Conservation (phyloP, 2,329 filamentous ascomycete genomes). For the Helotiales sp. region DNA sequence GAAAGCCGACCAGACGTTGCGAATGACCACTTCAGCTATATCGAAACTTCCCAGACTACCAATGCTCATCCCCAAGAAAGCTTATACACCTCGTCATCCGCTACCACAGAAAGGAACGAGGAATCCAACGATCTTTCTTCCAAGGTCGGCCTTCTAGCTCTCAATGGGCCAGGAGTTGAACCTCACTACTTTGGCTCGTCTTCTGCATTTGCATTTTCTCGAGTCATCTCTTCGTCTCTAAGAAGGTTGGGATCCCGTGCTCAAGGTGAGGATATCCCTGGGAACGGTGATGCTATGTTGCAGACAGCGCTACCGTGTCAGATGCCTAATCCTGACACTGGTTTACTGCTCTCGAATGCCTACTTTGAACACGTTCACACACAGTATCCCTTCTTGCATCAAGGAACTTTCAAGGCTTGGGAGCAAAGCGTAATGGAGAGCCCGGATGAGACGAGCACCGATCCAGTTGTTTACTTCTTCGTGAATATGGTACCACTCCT, state of each 20-base stretch:
- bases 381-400: background rate
- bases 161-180: conserved; percentile 37
- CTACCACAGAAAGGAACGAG: background rate
- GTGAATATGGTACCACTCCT: background rate
- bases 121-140: conserved; percentile 24
- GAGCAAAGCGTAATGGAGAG: background rate
- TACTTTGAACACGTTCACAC: background rate
- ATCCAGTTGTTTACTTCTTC: background rate
- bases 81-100: background rate
- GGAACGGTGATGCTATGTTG: background rate
- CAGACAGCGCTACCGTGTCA: background rate
- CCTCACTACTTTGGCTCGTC: conserved; percentile 41
- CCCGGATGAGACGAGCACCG: background rate
- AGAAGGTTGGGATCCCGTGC: background rate
- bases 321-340: background rate
- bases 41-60: background rate
- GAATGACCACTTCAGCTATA: background rate
- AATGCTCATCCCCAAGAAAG: background rate
- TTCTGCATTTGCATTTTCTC: conserved; percentile 37
- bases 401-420: background rate
- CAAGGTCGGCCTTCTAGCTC: conserved; percentile 36
- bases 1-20: conserved; percentile 1
- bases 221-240: conserved; percentile 28
- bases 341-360: background rate
- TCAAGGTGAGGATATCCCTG: background rate